These are phyloP conservation scores for Diaporthe sp. DNA, from an alignment of 2,329 filamentous ascomycete species.

Conservation along the genomic window DNA sequence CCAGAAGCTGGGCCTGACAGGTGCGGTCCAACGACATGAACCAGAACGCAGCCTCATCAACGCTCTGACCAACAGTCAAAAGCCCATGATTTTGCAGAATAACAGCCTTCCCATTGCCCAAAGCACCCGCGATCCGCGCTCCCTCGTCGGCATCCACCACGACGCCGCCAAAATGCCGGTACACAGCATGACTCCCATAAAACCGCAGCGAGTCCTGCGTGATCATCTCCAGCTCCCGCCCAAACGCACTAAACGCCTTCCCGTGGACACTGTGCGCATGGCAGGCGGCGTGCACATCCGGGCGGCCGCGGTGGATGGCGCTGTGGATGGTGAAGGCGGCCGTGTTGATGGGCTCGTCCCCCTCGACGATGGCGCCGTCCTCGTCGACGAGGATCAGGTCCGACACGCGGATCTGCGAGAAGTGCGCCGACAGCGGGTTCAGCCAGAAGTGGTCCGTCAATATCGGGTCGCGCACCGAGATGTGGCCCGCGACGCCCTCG, in stretches of 20 bases:
- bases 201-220: conserved; percentile 77
- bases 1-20: conserved; percentile 74
- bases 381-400: conserved; percentile 78
- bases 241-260: conserved; percentile 77
- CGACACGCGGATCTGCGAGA: conserved; percentile 73
- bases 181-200: conserved; percentile 75
- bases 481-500: conserved; percentile 75
- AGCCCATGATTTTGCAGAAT: conserved; percentile 81
- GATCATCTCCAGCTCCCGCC: conserved; percentile 75
- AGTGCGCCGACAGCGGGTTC: conserved; percentile 76
- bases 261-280: conserved; percentile 76
- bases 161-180: conserved; percentile 67
- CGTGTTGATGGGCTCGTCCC: conserved; percentile 75
- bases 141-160: conserved; percentile 75
- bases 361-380: conserved; percentile 73
- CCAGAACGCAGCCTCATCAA: conserved; percentile 80
- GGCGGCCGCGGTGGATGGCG: conserved; percentile 75
- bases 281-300: conserved; percentile 76
- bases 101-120: conserved; percentile 72
- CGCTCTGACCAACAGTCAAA: conserved; percentile 76
- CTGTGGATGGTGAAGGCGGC: conserved; percentile 80
- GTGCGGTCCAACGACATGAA: conserved; percentile 77
- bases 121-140: conserved; percentile 70
- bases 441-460: conserved; percentile 46
- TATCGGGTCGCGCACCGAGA: conserved; percentile 51